These are phyloP conservation scores for Aspergillus hiratsukae DNA, from an alignment of 2,329 filamentous ascomycete species.

Conservation along the genomic window DNA sequence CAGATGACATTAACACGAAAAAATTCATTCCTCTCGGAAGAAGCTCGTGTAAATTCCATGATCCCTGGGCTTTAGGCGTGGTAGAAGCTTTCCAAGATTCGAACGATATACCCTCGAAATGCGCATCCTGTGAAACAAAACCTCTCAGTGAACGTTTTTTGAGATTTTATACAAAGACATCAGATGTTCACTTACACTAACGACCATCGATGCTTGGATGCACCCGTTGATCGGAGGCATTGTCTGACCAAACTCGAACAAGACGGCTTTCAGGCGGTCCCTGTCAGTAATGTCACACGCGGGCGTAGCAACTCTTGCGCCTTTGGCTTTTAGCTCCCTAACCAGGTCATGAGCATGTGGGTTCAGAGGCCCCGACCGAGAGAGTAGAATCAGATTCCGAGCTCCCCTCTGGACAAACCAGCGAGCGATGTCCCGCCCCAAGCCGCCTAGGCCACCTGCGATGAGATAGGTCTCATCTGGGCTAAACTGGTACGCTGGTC, in stretches of 20 bases:
- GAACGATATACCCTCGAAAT: constrained; percentile 38
- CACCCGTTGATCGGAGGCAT: constrained; percentile 11
- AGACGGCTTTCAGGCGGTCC: not conserved
- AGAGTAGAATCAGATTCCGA: constrained; percentile 28
- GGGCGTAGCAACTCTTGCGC: not conserved
- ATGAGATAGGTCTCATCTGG: constrained; percentile 26
- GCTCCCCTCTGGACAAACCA: constrained; percentile 33
- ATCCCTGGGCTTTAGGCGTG: constrained; percentile 34
- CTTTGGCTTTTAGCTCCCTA: not conserved
- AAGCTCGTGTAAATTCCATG: constrained; percentile 29
- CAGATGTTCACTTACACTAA: constrained; percentile 6
- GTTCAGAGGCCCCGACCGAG: constrained; percentile 4
- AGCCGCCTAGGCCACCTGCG: constrained; percentile 30
- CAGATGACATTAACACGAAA: constrained; percentile 36
- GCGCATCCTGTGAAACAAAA: not conserved
- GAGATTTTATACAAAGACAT: not conserved
- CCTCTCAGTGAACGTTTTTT: not conserved
- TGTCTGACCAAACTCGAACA: not conserved
- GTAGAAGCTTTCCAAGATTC: constrained; percentile 30
- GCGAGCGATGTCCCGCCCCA: constrained; percentile 25
- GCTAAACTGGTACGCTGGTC: constrained; percentile 1
- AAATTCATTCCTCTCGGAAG: constrained; percentile 32
- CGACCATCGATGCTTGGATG: constrained; percentile 7
- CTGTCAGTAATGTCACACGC: constrained; percentile 5
- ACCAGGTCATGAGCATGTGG: constrained; percentile 3